Evolutionary conservation across 179 eudicot genomes (phyloP).

Genomic region (Amaranthus tricolor): DNA sequence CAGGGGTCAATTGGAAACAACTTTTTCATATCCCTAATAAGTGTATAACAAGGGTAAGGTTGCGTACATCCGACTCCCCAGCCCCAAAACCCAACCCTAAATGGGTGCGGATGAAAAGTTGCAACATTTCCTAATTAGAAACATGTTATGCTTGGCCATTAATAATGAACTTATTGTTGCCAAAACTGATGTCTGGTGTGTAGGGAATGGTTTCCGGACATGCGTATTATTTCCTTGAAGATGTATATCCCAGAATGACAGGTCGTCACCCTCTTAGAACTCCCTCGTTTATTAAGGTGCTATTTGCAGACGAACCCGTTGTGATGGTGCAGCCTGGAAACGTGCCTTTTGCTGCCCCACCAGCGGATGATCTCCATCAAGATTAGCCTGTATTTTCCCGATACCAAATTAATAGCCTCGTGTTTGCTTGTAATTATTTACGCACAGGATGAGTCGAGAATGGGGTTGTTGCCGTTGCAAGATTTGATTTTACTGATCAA

Average conservation of each 20-base stretch:
- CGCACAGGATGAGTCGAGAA: slow-evolving; percentile 7
- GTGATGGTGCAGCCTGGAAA: slow-evolving; percentile 71
- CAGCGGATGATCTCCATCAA: slow-evolving; percentile 47
- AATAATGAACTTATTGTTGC: no score
- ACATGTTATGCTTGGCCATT: no score
- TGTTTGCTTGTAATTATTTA: slow-evolving; percentile 35
- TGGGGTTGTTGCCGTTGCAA: slow-evolving; percentile 2
- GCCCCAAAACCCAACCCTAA: no score
- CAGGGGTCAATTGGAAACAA: no score
- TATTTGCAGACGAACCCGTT: slow-evolving; percentile 91
- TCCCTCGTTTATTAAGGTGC: slow-evolving; percentile 63
- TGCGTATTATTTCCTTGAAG: slow-evolving; percentile 94
- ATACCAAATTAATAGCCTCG: slow-evolving; percentile 16
- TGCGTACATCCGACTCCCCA: no score
- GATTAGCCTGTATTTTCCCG: slow-evolving; percentile 24
- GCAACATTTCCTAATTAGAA: no score
- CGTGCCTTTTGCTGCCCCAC: slow-evolving; percentile 83
- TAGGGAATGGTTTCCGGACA: slow-evolving; percentile 99
- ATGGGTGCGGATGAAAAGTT: no score
- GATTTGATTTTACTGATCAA: neutral
- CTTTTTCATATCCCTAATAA: no score
- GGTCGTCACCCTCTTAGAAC: slow-evolving; percentile 85
- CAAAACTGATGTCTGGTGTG: slow-evolving; percentile 9
- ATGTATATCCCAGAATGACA: slow-evolving; percentile 91
- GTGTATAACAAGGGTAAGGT: no score